Conservation (phyloP, 805 yeast genomes). For the Metschnikowia santaceciliae region DNA sequence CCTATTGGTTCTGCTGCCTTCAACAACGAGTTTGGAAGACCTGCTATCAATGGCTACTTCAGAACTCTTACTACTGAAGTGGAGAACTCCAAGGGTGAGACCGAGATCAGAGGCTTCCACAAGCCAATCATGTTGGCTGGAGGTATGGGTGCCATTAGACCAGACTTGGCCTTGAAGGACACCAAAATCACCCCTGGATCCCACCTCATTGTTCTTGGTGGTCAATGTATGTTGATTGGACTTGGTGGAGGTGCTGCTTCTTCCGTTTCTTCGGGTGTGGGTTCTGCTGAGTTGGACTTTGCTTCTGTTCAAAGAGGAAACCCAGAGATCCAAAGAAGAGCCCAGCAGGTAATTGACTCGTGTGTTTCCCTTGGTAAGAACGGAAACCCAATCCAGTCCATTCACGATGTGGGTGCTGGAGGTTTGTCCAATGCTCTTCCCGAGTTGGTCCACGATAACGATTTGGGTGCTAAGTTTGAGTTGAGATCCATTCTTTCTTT, state of each 20-base stretch:
- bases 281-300: conserved; percentile 92
- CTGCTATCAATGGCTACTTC: conserved; percentile 94
- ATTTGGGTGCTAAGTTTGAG: conserved; percentile 90
- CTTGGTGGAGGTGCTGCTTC: conserved; percentile 99
- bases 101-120: conserved; percentile 91
- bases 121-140: conserved; percentile 99
- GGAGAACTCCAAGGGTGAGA: conserved; percentile 53
- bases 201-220: conserved; percentile 89
- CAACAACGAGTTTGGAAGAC: conserved; percentile 98
- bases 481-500: conserved; percentile 83
- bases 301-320: conserved; percentile 99
- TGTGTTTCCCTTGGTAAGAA: conserved; percentile 77
- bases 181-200: conserved; percentile 89
- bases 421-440: conserved; percentile 97
- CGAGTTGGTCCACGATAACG: conserved; percentile 95
- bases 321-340: conserved; percentile 99
- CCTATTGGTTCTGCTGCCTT: conserved; percentile 98
- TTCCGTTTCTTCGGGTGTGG: conserved; percentile 92
- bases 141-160: conserved; percentile 96
- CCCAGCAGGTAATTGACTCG: conserved; percentile 95
- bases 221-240: conserved; percentile 96
- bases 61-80: conserved; percentile 88
- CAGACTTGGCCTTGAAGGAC: conserved; percentile 85
- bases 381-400: conserved; percentile 77
- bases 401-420: conserved; percentile 99